Evolutionary conservation across 2,329 filamentous ascomycete species (phyloP).

Genomic region (Ambrosiella beaveri): DNA sequence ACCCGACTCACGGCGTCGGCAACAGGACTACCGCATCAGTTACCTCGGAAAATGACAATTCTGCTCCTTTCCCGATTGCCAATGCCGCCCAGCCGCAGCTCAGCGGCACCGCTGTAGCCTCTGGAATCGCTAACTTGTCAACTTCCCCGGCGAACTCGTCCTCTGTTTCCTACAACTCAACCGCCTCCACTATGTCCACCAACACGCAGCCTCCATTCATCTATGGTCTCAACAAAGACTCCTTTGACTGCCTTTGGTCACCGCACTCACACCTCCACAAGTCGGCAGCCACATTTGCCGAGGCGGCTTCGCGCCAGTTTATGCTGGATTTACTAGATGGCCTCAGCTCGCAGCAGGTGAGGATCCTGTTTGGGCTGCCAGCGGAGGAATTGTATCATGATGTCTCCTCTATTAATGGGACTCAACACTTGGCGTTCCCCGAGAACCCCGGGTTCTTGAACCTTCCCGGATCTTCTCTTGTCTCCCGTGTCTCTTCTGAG

Average conservation of each 20-base stretch:
- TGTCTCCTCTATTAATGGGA: not conserved
- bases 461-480: not conserved
- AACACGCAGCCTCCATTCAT: not conserved
- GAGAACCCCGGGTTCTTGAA: not conserved
- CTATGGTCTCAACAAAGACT: conserved; percentile 13
- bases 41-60: not conserved
- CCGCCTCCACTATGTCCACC: not conserved
- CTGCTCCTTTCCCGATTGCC: not conserved
- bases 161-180: not conserved
- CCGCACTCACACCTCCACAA: conserved; percentile 9
- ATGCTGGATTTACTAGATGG: conserved; percentile 10
- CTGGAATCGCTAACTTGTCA: not conserved
- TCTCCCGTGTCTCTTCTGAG: not conserved
- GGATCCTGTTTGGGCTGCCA: conserved; percentile 9
- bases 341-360: conserved; percentile 8
- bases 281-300: conserved; percentile 8
- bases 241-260: conserved; percentile 12
- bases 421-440: not conserved
- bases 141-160: not conserved
- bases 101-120: not conserved
- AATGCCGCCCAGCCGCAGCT: not conserved
- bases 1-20: not conserved
- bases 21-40: not conserved
- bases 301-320: conserved; percentile 7
- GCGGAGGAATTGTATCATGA: not conserved